Percentiles rank a stretch among this genome's conserved stretches.
Evolutionary conservation across 352 stramenopile genomes (phyloP).

Genomic region (Globisporangium camurandrum): DNA sequence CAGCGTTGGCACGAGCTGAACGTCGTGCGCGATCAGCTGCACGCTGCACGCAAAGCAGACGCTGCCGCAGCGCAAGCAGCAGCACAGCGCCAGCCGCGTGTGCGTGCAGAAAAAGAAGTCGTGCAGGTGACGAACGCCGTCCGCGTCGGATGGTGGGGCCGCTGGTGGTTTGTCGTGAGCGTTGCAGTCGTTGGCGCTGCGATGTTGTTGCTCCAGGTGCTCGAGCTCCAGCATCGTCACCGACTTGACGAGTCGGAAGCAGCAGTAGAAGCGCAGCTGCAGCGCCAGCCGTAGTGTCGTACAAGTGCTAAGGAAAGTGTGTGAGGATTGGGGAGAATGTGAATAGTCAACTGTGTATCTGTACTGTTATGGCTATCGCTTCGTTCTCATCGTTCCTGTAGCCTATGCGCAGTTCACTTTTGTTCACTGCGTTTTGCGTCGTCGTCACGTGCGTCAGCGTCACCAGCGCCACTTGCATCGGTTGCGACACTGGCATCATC

Average conservation of each 20-base stretch:
- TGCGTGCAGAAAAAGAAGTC: no score
- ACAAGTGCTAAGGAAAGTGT: no score
- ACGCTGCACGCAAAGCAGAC: slow-evolving; percentile 6
- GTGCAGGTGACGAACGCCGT: no score
- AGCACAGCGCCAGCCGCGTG: slow-evolving; percentile 2
- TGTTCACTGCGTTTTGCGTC: slow-evolving; percentile 5
- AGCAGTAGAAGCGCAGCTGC: not conserved
- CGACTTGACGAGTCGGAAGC: no score
- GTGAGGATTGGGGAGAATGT: no score
- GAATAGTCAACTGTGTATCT: not conserved
- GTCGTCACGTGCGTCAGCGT: slow-evolving; percentile 13
- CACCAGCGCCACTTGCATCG: slow-evolving; percentile 15
- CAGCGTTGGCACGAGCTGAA: slow-evolving; percentile 26
- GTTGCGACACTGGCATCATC: not conserved
- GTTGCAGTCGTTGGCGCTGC: slow-evolving; percentile 9
- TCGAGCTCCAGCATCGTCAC: slow-evolving; percentile 11
- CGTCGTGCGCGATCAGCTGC: slow-evolving; percentile 33
- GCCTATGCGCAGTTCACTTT: no score
- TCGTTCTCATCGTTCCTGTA: not conserved
- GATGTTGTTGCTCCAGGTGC: slow-evolving; percentile 8
- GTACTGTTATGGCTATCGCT: not conserved
- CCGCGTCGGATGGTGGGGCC: slow-evolving; percentile 11
- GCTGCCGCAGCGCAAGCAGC: not conserved
- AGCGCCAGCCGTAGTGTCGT: no score
- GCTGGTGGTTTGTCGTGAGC: slow-evolving; percentile 13